phyloP scores from a whole-genome alignment of 331 rosid species.

The Prunus yedoensis region DNA sequence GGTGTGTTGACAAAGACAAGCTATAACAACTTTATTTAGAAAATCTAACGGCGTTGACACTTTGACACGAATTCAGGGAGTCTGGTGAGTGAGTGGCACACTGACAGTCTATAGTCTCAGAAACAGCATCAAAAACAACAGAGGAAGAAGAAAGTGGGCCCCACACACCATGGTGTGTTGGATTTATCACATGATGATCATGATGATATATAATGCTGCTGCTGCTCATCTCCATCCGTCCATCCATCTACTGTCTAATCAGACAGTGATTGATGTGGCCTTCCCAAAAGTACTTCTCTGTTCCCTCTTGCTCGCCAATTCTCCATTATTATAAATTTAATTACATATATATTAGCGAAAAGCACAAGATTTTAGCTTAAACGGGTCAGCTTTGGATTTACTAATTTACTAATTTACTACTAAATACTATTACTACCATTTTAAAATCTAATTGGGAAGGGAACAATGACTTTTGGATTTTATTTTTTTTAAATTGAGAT shows the following conservation, averaged over 20 bases:
- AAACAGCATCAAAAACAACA: not conserved
- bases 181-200: slow-evolving; percentile 45
- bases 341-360: not conserved
- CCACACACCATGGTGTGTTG: slow-evolving; percentile 21
- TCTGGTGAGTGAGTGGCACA: not conserved
- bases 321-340: not conserved
- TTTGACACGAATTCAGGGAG: slow-evolving; percentile 29
- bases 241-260: slow-evolving; percentile 39
- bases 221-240: slow-evolving; percentile 14
- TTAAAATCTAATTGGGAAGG: not conserved
- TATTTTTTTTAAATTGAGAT: too few species aligned
- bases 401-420: slow-evolving; percentile 1
- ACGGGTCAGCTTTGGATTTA: not conserved
- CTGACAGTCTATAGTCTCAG: not conserved
- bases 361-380: not conserved
- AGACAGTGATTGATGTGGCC: slow-evolving; percentile 33
- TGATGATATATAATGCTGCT: slow-evolving; percentile 20
- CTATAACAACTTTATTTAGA: slow-evolving; percentile 38
- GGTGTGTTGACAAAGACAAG: slow-evolving; percentile 45
- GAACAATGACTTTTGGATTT: not conserved
- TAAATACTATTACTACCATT: too few species aligned
- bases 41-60: slow-evolving; percentile 71
- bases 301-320: slow-evolving; percentile 1
- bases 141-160: not conserved
- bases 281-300: slow-evolving; percentile 27